Base-by-base conservation (phyloP, 768 basidiomycete genomes). In the Russula sp. region DNA sequence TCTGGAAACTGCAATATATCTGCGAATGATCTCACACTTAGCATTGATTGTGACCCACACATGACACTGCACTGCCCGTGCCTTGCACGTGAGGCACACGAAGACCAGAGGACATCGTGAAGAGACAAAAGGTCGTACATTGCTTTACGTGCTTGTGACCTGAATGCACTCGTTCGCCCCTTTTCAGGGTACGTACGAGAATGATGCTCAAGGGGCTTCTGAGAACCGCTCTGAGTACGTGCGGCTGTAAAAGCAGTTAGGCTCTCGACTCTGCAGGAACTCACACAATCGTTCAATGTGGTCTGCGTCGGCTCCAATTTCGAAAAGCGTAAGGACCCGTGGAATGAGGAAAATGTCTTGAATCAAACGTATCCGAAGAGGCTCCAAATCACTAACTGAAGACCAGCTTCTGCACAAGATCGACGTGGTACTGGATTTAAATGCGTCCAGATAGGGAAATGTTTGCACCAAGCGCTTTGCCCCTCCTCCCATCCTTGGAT, bases 401-500 rank as follows among this genome's bases (percentile, higher is more conserved):
- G 22, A 20, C 25, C 22, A 16, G 14, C 42, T 22, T 25, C 16
- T 53, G 7, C 7, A 47, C 18, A 1, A 52, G 16, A 22, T 14
- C 41, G 13, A 5, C n/a, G 25, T 32, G 2, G 9, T 48, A 35
- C 11, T 1, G 2, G 48, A 29, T 32, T 34, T 51, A 62, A 5
- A 43, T 29, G 20, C 56, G 56, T n/a, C 38, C 56, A 14, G 60
- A 36, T 14, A 56, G 41, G 41, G 41, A 1, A 13, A 39, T 16
- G n/a, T 58, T 52, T 41, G 43, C 49, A 13, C 50, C 50, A 13
- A 52, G 50, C 11, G 20, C 56, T 53, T 58, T 62, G 43, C 45
- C 16, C 39, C 35, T 39, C 5, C 45, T 65, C 2, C 80, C 78
- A 69, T 90, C 88, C 62, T 88, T 78, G 32, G 73, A 73, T 68